Percentiles rank a stretch among this genome's conserved stretches.
Conservation (phyloP, 176 grass and related monocot species). For the Thalia dealbata region DNA sequence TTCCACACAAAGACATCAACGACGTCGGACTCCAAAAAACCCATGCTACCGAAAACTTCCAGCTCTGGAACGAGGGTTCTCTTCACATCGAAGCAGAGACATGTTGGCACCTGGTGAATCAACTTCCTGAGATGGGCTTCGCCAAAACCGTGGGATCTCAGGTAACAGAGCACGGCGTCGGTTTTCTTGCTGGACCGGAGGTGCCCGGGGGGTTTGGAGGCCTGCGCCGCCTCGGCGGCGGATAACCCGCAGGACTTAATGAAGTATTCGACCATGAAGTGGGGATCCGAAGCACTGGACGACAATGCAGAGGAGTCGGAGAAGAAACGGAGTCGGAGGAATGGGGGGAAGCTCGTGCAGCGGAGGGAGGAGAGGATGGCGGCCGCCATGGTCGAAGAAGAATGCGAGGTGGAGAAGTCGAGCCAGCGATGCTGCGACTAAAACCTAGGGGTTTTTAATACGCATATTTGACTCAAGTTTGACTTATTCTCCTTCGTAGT, state of each 20-base stretch:
- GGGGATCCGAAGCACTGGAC: too few relatives aligned
- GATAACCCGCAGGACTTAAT: constrained; percentile 33
- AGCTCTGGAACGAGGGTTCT: constrained; percentile 8
- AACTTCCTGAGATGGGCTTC: neutral
- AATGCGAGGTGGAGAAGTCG: too few relatives aligned
- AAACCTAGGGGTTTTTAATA: too few relatives aligned
- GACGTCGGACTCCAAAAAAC: neutral
- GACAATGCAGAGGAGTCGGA: too few relatives aligned
- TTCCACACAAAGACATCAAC: neutral
- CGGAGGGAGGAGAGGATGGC: too few relatives aligned
- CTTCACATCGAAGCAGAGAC: neutral
- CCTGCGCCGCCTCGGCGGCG: constrained; percentile 19
- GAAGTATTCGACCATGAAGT: constrained; percentile 44
- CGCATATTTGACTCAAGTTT: too few relatives aligned
- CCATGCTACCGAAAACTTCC: neutral
- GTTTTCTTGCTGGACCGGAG: constrained; percentile 10
- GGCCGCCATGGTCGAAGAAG: too few relatives aligned
- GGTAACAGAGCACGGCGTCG: constrained; percentile 23
- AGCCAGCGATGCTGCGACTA: too few relatives aligned
- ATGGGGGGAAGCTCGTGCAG: too few relatives aligned
- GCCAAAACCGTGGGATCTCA: too few relatives aligned
- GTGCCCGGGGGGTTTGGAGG: constrained; percentile 21
- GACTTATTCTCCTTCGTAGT: too few relatives aligned
- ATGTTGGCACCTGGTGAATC: neutral
- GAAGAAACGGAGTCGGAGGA: too few relatives aligned